phyloP scores from a whole-genome alignment of 371 early-diverging fungal species.

The Dichotomocladium elegans region DNA sequence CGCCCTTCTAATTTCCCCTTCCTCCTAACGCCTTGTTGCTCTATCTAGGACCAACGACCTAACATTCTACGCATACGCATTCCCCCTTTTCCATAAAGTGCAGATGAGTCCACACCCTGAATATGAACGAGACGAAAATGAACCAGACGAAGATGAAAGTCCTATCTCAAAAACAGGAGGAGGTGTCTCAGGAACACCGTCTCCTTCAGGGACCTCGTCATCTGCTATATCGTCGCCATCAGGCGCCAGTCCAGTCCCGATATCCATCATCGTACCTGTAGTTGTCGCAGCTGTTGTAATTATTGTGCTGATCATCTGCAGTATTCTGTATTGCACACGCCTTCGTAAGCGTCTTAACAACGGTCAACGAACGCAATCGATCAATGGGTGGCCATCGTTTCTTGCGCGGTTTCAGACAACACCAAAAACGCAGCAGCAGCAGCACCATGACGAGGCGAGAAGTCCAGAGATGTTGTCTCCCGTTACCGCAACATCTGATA shows the following conservation, averaged over 20 bases:
- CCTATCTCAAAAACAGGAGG: background rate
- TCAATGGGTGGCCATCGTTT: conserved; percentile 9
- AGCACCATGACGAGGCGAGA: no score
- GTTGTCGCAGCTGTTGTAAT: conserved; percentile 1
- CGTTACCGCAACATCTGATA: no score
- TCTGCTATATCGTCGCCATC: background rate
- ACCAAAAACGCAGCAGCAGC: background rate
- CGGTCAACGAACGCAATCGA: background rate
- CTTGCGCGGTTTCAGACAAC: background rate
- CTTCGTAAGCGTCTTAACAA: conserved; percentile 5
- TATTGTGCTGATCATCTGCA: background rate
- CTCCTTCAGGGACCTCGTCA: background rate
- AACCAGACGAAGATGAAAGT: conserved; percentile 8
- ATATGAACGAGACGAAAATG: conserved; percentile 9
- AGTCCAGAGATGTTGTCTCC: no score
- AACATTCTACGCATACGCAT: no score
- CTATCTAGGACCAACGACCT: no score
- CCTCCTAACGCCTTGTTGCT: no score
- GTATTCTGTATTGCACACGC: conserved; percentile 6
- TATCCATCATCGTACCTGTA: conserved; percentile 4
- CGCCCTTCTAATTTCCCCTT: no score
- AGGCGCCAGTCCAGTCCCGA: background rate
- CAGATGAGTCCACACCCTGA: conserved; percentile 5
- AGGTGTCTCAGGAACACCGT: background rate
- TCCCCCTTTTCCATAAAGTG: no score